Evolutionary conservation across 1,139 yeast species (phyloP).

Genomic region (Suhomyces kunorum): DNA sequence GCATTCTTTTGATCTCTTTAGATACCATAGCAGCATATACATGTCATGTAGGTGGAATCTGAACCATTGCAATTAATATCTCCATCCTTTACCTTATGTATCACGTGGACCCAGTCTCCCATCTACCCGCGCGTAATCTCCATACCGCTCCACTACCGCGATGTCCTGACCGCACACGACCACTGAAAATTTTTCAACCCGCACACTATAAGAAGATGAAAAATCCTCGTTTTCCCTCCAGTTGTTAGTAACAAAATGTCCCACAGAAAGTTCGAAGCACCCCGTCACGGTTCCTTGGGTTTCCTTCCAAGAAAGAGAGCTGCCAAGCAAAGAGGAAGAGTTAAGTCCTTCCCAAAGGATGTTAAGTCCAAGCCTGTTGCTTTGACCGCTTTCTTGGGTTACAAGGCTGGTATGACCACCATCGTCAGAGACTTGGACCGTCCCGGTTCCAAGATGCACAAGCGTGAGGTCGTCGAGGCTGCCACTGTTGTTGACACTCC

Average conservation of each 20-base stretch:
- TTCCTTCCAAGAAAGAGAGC: conserved; percentile 99
- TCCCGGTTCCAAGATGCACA: conserved; percentile 99
- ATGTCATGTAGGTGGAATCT: too few relatives aligned
- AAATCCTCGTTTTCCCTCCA: conserved; percentile 19
- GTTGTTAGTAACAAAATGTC: conserved; percentile 63
- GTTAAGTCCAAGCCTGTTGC: conserved; percentile 98
- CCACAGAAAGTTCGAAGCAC: conserved; percentile 99
- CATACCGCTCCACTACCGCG: too few relatives aligned
- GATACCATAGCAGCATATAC: too few relatives aligned
- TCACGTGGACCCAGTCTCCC: neutral
- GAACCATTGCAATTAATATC: too few relatives aligned
- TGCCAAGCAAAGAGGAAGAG: conserved; percentile 97
- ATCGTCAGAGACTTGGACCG: conserved; percentile 99
- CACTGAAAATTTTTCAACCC: conserved; percentile 19
- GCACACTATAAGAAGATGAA: conserved; percentile 8
- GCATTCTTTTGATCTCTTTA: too few relatives aligned
- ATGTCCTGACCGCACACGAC: conserved; percentile 16
- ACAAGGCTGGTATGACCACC: conserved; percentile 99
- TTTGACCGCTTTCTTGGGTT: conserved; percentile 98
- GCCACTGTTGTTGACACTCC: conserved; percentile 99
- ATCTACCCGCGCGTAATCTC: too few relatives aligned
- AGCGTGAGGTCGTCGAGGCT: conserved; percentile 99
- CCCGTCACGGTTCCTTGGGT: conserved; percentile 99
- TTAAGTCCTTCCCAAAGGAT: conserved; percentile 99
- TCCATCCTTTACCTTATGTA: too few relatives aligned